Evolutionary conservation across 345 rosid species (phyloP), one percentile per base, ranked within the genome.

Genomic region (Citrus glauca): DNA sequence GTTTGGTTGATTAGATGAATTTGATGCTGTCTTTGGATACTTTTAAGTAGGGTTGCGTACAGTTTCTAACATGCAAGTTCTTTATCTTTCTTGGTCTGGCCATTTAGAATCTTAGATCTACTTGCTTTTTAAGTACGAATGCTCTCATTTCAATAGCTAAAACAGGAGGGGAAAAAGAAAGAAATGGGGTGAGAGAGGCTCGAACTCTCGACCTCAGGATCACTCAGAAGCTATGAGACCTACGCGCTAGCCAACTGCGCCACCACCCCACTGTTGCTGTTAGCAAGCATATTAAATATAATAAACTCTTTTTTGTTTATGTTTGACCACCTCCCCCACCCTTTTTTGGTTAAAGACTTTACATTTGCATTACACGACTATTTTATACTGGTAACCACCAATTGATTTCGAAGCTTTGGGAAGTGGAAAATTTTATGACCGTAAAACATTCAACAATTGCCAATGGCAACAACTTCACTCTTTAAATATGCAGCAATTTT

Each of bases 241-340:
- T 89, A 85, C 97, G 94, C 94, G 95, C 98, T 93, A 94, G 90
- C 95, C 97, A 93, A 91, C 97, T 94, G 97, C 97, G 93, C 97
- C 97, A 90, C 95, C 93, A 88, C 94, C 94, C 94, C 95, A 0
- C 0, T 5, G 0, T 4, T 48, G 42, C 1, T 35, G 6, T 35
- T 35, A 35, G 6, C 1, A 6, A 6, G 1, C 7, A 35, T 35
- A 35, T 6, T 35, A 4, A 35, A 35, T 0, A 0, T 35, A 5
- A 0, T 35, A 5, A 35, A 5, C 1, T 0, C 1, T 35, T 35
- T 5, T 35, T 35, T 11, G 4, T 33, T 7, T 7, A 37, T 8
- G 0, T 38, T 9, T 9, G 9, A 38, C 9, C 28, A 30, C 30
- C 30, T 2, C 30, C 30, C 32, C 32, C 0, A 2, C 0, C 0